Evolutionary conservation across 1,284 basidiomycete genomes (phyloP), one percentile per base, ranked within the genome.

Genomic region (Tilletiaria anomala): DNA sequence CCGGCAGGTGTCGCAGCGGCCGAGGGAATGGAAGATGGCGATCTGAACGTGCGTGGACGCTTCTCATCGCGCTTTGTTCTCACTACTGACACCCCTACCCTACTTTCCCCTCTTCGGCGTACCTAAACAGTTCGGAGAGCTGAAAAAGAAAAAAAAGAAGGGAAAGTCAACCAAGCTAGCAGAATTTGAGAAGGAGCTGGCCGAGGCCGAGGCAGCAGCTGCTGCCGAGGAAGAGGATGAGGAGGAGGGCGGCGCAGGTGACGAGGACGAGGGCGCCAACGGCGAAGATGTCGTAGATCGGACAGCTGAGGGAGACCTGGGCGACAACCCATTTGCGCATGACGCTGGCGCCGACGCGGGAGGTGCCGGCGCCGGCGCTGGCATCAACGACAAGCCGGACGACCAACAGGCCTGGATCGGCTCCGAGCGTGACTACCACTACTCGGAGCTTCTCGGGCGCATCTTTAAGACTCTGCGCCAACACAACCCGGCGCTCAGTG

Each of bases 361-460:
- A 8, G 51, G 42, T 10, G 44, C 42, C 5, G 35, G 39, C 2
- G 26, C 46, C 16, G 51, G 48, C 32, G 46, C 47, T 31, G 26
- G n/a, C 26, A 29, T 29, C 10, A 29, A 29, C n/a, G n/a, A n/a
- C n/a, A n/a, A n/a, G n/a, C n/a, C n/a, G n/a, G 50, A 54, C 34
- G 37, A 45, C 15, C 45, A 47, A 18, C 56, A 63, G 38, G 70
- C 45, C 88, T 93, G 93, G 75, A 93, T 50, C 29, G 78, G 79
- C 58, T 85, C 80, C 50, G 86, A 91, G 68, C 78, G 91, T 33
- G 91, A 96, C 69, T 93, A 96, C 65, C 82, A 79, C 18, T 97
- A 97, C 69, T 78, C 46, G 8, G 52, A 91, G 84, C 84, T 97
- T 37, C 78, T 99, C 42, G 79, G 78, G 24, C 83, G 91, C 33